phyloP scores from a whole-genome alignment of 2,329 filamentous ascomycete species.

The Hypoxylon sp. region DNA sequence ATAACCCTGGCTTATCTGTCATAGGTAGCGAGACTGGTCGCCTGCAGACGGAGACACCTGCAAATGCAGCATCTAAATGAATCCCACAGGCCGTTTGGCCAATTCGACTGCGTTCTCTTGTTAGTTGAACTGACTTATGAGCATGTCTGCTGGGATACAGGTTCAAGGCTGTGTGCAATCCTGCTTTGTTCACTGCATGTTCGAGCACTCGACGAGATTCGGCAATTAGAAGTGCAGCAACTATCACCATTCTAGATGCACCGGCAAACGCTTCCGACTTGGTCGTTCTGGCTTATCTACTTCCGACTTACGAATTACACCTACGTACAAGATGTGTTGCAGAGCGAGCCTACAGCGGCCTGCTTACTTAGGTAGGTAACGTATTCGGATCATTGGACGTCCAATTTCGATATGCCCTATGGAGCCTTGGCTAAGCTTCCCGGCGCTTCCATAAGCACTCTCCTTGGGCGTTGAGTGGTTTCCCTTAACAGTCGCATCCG shows the following conservation, averaged over 20 bases:
- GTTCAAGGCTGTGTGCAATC: conserved; percentile 2
- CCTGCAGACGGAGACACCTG: conserved; percentile 10
- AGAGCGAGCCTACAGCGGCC: neutral
- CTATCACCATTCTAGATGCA: conserved; percentile 1
- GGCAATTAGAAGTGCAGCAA: conserved; percentile 22
- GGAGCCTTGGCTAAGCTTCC: conserved; percentile 4
- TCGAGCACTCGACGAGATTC: conserved; percentile 19
- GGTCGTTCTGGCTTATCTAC: neutral
- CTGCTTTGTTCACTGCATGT: conserved; percentile 7
- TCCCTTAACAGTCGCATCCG: conserved; percentile 4
- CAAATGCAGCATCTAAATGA: conserved; percentile 14
- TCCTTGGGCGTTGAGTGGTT: neutral
- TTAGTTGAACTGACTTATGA: conserved; percentile 1
- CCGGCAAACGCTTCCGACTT: conserved; percentile 23
- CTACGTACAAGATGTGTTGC: too few relatives aligned
- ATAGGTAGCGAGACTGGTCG: neutral
- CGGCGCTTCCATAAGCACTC: neutral
- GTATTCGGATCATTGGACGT: neutral
- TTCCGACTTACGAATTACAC: conserved; percentile 2
- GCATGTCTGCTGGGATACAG: neutral
- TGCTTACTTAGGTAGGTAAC: conserved; percentile 12
- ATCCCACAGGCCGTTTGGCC: conserved; percentile 7
- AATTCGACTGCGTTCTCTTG: conserved; percentile 15
- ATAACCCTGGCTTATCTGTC: conserved; percentile 21
- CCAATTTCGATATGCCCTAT: neutral